These are phyloP conservation scores for Mortierella sp. DNA, from an alignment of 371 early-diverging fungal species.

Conservation along the genomic window DNA sequence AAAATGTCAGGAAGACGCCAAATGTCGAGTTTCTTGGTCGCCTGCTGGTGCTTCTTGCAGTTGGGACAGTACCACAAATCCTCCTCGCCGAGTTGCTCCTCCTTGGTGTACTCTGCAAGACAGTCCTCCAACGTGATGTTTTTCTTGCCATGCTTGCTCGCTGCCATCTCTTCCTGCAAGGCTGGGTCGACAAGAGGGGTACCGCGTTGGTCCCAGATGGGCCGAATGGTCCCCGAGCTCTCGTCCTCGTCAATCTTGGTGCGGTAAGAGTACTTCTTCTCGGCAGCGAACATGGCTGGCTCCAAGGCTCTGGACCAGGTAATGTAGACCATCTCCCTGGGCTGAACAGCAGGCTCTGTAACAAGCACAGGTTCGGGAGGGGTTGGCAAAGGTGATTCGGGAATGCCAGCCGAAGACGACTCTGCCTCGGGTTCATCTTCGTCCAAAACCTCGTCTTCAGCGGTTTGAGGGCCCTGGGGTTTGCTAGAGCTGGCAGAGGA, in stretches of 20 bases:
- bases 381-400: background rate
- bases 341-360: slow-evolving; percentile 32
- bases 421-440: slow-evolving; percentile 34
- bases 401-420: background rate
- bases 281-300: slow-evolving; percentile 13
- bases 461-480: slow-evolving; percentile 22
- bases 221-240: slow-evolving; percentile 12
- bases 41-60: slow-evolving; percentile 86
- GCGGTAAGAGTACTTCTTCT: slow-evolving; percentile 18
- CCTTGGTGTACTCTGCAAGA: slow-evolving; percentile 82
- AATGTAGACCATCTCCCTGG: slow-evolving; percentile 49
- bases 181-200: slow-evolving; percentile 26
- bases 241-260: slow-evolving; percentile 31
- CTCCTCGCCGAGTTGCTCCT: slow-evolving; percentile 86
- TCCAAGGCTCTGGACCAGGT: slow-evolving; percentile 51
- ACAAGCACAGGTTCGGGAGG: slow-evolving; percentile 9
- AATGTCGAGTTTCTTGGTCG: slow-evolving; percentile 89
- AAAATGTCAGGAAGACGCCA: slow-evolving; percentile 90
- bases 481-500: slow-evolving; percentile 31
- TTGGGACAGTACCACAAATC: slow-evolving; percentile 90
- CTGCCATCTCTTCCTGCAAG: slow-evolving; percentile 31
- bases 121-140: slow-evolving; percentile 80
- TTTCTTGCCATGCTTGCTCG: slow-evolving; percentile 48
- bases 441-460: slow-evolving; percentile 36
- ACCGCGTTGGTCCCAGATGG: slow-evolving; percentile 42